Conservation (phyloP, 78 protist species). For the Dictyostelium discoideum region dicty_2.7 NC_007090.3:4574001-4574500, state of each 20-base stretch:
- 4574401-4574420: too few species aligned
- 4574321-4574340: neutral
- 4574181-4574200: neutral
- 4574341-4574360: too few species aligned
- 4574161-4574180: neutral
- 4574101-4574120: neutral
- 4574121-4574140: neutral
- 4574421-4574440: too few species aligned
- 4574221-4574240: neutral
- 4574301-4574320: neutral
- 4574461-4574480: too few species aligned
- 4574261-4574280: neutral
- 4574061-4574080: neutral
- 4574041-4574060: neutral
- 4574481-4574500: too few species aligned
- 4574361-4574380: too few species aligned
- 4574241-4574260: neutral
- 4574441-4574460: too few species aligned
- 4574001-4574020: neutral
- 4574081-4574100: neutral
- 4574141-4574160: neutral
- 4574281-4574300: neutral
- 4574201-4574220: neutral
- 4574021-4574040: neutral
- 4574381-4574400: too few species aligned